Base-by-base conservation (phyloP, 2,329 filamentous ascomycete species). In the Fusarium circinatum region DNA sequence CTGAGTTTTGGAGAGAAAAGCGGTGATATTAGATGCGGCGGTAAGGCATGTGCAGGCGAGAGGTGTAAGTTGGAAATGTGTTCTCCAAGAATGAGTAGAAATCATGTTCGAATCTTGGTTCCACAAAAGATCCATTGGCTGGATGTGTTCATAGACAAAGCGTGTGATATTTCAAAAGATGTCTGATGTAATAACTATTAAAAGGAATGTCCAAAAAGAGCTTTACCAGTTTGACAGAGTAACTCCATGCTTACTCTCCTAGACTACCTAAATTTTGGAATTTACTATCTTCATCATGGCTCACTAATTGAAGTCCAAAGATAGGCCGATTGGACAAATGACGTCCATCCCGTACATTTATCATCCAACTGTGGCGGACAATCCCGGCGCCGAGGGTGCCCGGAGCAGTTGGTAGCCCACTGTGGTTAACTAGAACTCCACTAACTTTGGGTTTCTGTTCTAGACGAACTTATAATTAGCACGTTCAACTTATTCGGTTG, bases 391-490 rank as follows among this genome's bases (percentile, higher is more conserved):
- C 73, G 64, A 58, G 24, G 30, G 39, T 34, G 30, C 11, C 22
- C 22, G 38, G 22, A 68, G 24, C 47, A 13, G 17, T 49, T 32
- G 22, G 57, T 48, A 47, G 47, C 60, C 58, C 28, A 30, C 56
- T 71, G 68, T 75, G 70, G 76, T 74, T 70, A 56, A 65, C 42
- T 28, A 70, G 66, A 75, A 67, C 73, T 75, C 74, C 74, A 73
- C 72, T 56, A 52, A 63, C 59, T 51, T 47, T 48, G 61, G 63
- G 47, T 47, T 70, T 58, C 67, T 52, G 54, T 18, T 57, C 30
- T 22, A 34, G 30, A 51, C 48, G n/a, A 45, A 68, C 56, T 64
- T 69, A 52, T 36, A 48, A 48, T 48, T 48, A 69, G 66, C 34
- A 69, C 49, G 36, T 52, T 63, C 20, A 69, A 66, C 44, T 57